Evolutionary conservation across 305 asterid species (phyloP), one percentile per base, ranked within the genome.

Genomic region (Lippia alba): DNA sequence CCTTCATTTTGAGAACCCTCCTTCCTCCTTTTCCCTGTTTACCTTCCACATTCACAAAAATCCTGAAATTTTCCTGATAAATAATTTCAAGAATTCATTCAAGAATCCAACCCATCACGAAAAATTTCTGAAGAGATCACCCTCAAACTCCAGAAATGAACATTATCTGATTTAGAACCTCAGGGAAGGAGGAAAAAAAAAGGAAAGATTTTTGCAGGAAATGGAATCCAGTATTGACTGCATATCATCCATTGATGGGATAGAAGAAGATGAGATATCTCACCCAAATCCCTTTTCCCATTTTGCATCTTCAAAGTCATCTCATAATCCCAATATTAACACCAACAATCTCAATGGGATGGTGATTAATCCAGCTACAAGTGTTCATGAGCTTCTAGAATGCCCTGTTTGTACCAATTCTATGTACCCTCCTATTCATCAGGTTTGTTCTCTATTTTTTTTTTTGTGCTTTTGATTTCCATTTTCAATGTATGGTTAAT

Each of bases 361-460:
- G 73, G 76, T 72, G 30, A 80, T 85, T 60, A 86, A 82, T 75
- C 91, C 91, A 6, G 79, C 96, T 48, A 80, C 92, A 9, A 81
- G 92, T 82, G 97, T 91, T 64, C 97, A 87, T 64, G 96, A 91
- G 83, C 96, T 91, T 71, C 91, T 91, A 15, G 97, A 91, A 87
- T 91, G 97, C 66, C 97, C 97, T 45, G 96, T 91, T 74, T 91
- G 96, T 74, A 87, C 94, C 70, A 89, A 89, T 83, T 87, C 96
- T 62, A 89, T 91, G 97, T 91, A 89, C 84, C 97, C 97, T 73
- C 97, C 96, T 12, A 89, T 91, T 39, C 97, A 91, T 77, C 97
- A 89, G 96, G 97, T 91, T 69, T 62, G 15, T 64, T 66, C 46
- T 69, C 39, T 4, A 17, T 20, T 32, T 17, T 3, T 15, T 57